Evolutionary conservation across 441 rosid species (phyloP).

Genomic region (Erodium texanum): DNA sequence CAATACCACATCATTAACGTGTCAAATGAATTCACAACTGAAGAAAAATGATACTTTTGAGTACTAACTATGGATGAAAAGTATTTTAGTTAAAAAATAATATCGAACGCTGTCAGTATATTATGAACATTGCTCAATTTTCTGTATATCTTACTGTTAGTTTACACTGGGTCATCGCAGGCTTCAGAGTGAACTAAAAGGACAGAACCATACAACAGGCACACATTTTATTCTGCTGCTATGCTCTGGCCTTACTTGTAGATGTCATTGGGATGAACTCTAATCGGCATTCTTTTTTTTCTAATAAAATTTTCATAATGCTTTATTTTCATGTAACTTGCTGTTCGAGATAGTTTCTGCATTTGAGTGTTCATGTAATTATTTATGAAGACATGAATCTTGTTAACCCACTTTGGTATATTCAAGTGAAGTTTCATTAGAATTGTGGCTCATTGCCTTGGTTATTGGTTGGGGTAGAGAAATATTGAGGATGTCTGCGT

Average conservation of each 20-base stretch:
- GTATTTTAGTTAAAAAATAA: not conserved
- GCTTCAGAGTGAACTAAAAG: slow-evolving; percentile 1
- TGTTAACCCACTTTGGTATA: not conserved
- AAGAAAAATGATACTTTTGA: no score
- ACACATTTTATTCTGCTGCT: slow-evolving; percentile 11
- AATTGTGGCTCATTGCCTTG: not conserved
- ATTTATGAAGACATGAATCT: not conserved
- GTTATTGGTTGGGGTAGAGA: not conserved
- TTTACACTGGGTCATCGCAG: slow-evolving; percentile 7
- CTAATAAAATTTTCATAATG: not conserved
- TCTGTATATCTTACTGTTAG: not conserved
- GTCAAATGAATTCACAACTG: no score
- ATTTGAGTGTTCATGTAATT: not conserved
- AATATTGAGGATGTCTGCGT: not conserved
- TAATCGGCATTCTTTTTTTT: slow-evolving; percentile 9
- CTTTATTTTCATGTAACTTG: not conserved
- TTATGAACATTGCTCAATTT: not conserved
- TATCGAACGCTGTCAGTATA: not conserved
- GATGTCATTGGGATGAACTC: slow-evolving; percentile 13
- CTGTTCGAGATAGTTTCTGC: not conserved
- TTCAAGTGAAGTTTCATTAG: not conserved
- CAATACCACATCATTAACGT: no score
- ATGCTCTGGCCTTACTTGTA: slow-evolving; percentile 14
- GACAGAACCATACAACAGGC: slow-evolving; percentile 8
- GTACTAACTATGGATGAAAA: not conserved